A percentile compares a stretch with the other conserved stretches of the same genome.
These are phyloP conservation scores for Xylaria sp. DNA, from an alignment of 2,329 filamentous ascomycete species.

Conservation along the genomic window DNA sequence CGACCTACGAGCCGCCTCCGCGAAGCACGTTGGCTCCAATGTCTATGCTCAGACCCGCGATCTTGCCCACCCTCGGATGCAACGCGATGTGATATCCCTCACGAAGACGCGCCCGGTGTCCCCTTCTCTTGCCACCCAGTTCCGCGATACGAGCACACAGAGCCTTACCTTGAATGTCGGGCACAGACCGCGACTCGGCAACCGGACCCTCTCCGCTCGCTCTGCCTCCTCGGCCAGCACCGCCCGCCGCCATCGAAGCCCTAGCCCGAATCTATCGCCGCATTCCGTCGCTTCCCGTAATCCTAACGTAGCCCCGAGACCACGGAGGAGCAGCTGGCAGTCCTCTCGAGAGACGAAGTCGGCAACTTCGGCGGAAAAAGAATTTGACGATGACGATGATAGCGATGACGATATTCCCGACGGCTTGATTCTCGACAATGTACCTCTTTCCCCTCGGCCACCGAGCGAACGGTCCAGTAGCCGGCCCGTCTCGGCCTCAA, in stretches of 20 bases:
- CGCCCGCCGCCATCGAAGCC: constrained; percentile 59
- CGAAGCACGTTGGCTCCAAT: constrained; percentile 46
- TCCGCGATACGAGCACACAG: constrained; percentile 59
- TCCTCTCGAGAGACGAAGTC: constrained; percentile 73
- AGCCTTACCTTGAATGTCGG: constrained; percentile 50
- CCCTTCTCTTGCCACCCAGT: constrained; percentile 58
- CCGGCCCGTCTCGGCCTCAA: constrained; percentile 62
- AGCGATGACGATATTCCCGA: constrained; percentile 83
- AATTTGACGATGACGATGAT: constrained; percentile 79
- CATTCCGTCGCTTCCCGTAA: constrained; percentile 58
- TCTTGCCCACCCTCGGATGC: constrained; percentile 46
- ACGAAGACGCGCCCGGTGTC: constrained; percentile 56
- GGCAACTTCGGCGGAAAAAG: constrained; percentile 75
- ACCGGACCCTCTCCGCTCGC: constrained; percentile 53
- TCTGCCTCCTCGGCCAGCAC: constrained; percentile 55
- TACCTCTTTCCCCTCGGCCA: constrained; percentile 81
- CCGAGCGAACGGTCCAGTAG: constrained; percentile 66
- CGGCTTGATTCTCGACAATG: constrained; percentile 81
- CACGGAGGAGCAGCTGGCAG: constrained; percentile 77
- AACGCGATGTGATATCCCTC: constrained; percentile 49
- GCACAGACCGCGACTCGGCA: constrained; percentile 46
- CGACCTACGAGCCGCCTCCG: constrained; percentile 54
- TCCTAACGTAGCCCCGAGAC: constrained; percentile 53
- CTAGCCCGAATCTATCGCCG: constrained; percentile 58
- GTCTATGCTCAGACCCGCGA: constrained; percentile 48